Conservation (phyloP, 2,329 filamentous ascomycete species). For the Paecilomyces sp. region DNA sequence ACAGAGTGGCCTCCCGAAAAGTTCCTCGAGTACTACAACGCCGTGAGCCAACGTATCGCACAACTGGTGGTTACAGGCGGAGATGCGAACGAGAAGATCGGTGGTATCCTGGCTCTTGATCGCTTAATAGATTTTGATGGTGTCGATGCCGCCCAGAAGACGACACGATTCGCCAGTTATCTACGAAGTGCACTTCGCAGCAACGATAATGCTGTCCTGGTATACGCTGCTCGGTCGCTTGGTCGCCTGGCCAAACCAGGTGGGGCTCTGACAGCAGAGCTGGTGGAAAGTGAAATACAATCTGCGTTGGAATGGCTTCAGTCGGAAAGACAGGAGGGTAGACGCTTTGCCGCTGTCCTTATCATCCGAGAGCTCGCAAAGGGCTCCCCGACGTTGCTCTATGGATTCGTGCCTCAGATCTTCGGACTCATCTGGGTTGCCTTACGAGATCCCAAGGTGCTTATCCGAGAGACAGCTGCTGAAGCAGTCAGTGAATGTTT, state of each 20-base stretch:
- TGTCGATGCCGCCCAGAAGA: slow-evolving; percentile 87
- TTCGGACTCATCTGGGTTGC: slow-evolving; percentile 97
- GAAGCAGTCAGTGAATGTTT: slow-evolving; percentile 94
- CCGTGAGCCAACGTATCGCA: slow-evolving; percentile 59
- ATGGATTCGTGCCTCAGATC: slow-evolving; percentile 88
- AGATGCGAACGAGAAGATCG: slow-evolving; percentile 81
- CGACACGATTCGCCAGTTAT: slow-evolving; percentile 87
- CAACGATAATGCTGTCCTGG: slow-evolving; percentile 85
- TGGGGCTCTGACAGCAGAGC: slow-evolving; percentile 85
- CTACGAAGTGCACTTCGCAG: slow-evolving; percentile 81
- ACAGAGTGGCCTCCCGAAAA: slow-evolving; percentile 72
- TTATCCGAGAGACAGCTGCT: slow-evolving; percentile 86
- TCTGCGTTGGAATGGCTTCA: slow-evolving; percentile 95
- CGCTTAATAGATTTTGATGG: slow-evolving; percentile 93
- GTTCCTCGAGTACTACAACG: slow-evolving; percentile 65
- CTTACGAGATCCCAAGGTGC: slow-evolving; percentile 77
- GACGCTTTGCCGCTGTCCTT: slow-evolving; percentile 86
- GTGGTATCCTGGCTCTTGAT: slow-evolving; percentile 86
- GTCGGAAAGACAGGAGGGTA: slow-evolving; percentile 85
- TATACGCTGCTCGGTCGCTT: slow-evolving; percentile 78
- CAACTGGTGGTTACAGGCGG: slow-evolving; percentile 74
- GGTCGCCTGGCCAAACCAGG: slow-evolving; percentile 88
- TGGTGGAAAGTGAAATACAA: slow-evolving; percentile 95
- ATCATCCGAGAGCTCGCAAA: slow-evolving; percentile 84
- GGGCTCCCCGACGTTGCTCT: slow-evolving; percentile 91